Base-by-base conservation (phyloP, 2,329 filamentous ascomycete species). In the Corynespora cassiicola region DNA sequence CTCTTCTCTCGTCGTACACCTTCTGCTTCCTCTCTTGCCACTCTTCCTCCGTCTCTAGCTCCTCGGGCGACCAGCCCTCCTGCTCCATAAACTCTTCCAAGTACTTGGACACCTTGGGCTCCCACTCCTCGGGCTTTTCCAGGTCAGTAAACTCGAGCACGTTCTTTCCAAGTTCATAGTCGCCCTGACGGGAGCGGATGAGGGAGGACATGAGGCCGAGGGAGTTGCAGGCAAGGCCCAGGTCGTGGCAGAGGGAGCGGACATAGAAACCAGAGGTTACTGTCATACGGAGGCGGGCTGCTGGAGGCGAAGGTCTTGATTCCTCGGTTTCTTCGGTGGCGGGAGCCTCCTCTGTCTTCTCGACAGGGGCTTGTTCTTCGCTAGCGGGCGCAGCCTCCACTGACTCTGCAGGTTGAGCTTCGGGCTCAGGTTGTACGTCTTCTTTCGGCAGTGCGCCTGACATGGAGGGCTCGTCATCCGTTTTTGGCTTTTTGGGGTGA, bases 181-280 rank as follows among this genome's bases (percentile, higher is more conserved):
- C 82, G 12, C 84, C 88, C 70, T 99, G 94, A 35, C 87, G 82
- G 3, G 83, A 87, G 37, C 94, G 85, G 39, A 87, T 80, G 14
- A 99, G 80, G 54, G 87, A 84, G 15, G 88, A 83, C 92, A 99
- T 97, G 51, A 94, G 77, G 21, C 81, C 94, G 16, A 88, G 84
- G 9, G 90, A 95, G 35, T 81, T 84, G 10, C 96, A 78, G 53
- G 89, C 90, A 51, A 84, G 76, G 15, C 92, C 94, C 3, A 99
- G 78, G 59, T 99, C 94, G 64, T 97, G 90, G 56, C 90, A 91
- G 54, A 99, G 83, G 41, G 88, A 95, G 47, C 94, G 87, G 10
- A 99, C 91, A 68, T 99, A 99, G 76, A 96, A 99, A 24, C 94
- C 94, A 0, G 90, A 95, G 2, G 90, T 90, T 34, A 96, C 92